Evolutionary conservation across 371 early-diverging fungal genomes (phyloP).

Genomic region (Dichotomocladium elegans): DNA sequence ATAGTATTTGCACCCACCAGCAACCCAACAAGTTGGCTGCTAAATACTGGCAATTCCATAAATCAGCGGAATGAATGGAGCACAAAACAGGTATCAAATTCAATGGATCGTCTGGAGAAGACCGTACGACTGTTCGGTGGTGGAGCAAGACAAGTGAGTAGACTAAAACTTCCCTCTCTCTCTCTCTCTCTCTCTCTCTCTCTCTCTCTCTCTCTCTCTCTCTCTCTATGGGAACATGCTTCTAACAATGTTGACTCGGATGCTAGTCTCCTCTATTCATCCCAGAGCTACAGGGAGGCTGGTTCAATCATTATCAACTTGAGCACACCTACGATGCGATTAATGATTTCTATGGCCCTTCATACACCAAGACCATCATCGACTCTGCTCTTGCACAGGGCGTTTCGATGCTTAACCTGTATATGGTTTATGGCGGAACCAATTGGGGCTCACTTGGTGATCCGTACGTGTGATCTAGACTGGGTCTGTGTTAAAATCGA

Average conservation of each 20-base stretch:
- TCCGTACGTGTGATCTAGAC: conserved; percentile 45
- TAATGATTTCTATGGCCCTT: conserved; percentile 67
- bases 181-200: too few relatives aligned
- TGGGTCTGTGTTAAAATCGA: not conserved
- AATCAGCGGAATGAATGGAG: conserved; percentile 63
- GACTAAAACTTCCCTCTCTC: not conserved
- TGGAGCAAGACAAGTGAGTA: conserved; percentile 53
- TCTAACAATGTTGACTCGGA: too few relatives aligned
- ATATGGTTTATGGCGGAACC: conserved; percentile 84
- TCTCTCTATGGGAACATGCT: too few relatives aligned
- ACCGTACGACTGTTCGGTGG: conserved; percentile 72
- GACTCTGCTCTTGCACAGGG: conserved; percentile 72
- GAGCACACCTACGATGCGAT: conserved; percentile 68
- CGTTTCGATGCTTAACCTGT: conserved; percentile 60
- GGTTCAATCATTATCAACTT: conserved; percentile 75
- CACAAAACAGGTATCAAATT: conserved; percentile 48
- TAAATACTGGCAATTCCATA: conserved; percentile 43
- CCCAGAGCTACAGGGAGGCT: conserved; percentile 81
- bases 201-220: too few relatives aligned
- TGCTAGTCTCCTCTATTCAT: conserved; percentile 74
- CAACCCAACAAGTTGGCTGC: conserved; percentile 53
- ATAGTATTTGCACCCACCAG: conserved; percentile 64
- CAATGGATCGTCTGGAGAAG: conserved; percentile 65
- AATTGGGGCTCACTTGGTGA: conserved; percentile 82
- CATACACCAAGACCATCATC: conserved; percentile 61